These are phyloP conservation scores for Dictyostelium gargantuum DNA, from an alignment of 208 protist genomes.

Conservation along the genomic window DNA sequence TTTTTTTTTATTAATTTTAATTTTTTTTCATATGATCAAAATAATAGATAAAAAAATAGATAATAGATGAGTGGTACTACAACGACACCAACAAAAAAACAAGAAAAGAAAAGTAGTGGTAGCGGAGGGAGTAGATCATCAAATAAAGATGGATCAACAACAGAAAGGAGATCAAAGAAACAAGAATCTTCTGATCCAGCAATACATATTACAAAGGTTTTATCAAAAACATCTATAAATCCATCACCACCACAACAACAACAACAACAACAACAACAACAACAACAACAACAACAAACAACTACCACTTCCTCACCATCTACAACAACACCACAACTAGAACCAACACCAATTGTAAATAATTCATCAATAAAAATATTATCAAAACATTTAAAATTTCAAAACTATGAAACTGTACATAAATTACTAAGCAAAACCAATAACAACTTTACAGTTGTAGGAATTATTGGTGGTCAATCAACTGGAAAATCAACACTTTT, in stretches of 20 bases:
- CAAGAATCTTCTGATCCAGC: neutral
- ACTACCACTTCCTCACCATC: neutral
- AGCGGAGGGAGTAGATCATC: neutral
- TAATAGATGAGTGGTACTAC: neutral
- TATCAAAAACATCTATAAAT: neutral
- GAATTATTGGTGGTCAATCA: constrained; percentile 37
- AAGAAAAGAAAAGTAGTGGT: neutral
- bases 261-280: neutral
- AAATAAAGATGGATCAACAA: neutral
- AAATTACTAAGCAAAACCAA: constrained; percentile 14
- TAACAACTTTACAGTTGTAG: constrained; percentile 17
- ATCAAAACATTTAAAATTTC: neutral
- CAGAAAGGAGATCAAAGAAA: neutral
- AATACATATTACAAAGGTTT: neutral
- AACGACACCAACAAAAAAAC: neutral
- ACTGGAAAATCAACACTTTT: constrained; percentile 40
- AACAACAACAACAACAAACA: neutral
- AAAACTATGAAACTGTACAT: neutral
- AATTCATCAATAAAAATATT: neutral
- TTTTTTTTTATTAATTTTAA: too few relatives aligned
- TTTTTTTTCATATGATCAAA: too few relatives aligned
- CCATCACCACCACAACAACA: neutral
- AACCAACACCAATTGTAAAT: neutral
- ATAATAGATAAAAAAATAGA: too few relatives aligned
- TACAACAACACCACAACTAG: neutral